Evolutionary conservation across 257 asterid genomes (phyloP), one percentile per base, ranked within the genome.

Genomic region (Handroanthus guayacan): DNA sequence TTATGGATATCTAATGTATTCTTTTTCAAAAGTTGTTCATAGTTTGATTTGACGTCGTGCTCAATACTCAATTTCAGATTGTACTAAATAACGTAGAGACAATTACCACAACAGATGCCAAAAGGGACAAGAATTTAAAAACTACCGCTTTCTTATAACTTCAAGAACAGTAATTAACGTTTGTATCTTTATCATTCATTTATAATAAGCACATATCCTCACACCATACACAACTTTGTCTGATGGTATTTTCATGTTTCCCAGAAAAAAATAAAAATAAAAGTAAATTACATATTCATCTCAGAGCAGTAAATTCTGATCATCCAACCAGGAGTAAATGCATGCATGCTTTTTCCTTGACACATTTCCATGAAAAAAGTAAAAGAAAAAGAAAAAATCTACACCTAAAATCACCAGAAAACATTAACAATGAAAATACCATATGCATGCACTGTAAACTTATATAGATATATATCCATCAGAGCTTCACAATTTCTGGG

Each of bases 401-500:
- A 61, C 51, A 18, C 20, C 17, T 14, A 13, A 41, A 52, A 54
- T 6, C 9, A 31, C 45, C 45, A 61, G 45, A 39, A 38, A 62
- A 0, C 5, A 58, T 3, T 14, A 58, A 25, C 5, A 0, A 4
- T 13, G 13, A 13, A 12, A 45, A 54, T 57, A 18, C 39, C 68
- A 76, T 17, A 37, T 38, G 55, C 55, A 58, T 58, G 44, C 64
- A 16, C 2, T 31, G 39, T 62, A 38, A 75, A 9, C 51, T 57
- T 7, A 11, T 2, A 10, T 75, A 47, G 14, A 47, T 7, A 45
- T 16, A 6, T 10, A 14, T 2, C 6, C 36, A 38, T 87, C 75
- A 91, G 73, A 93, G 93, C 87, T 91, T 91, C 39, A 91, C 92
- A 18, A 91, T 83, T 71, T 91, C 97, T 5, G 97, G 97, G 39